Evolutionary conservation across 225 moss, liverwort and hornwort genomes (phyloP), one percentile per base, ranked within the genome.

Genomic region (Antitrichia curtipendula): DNA sequence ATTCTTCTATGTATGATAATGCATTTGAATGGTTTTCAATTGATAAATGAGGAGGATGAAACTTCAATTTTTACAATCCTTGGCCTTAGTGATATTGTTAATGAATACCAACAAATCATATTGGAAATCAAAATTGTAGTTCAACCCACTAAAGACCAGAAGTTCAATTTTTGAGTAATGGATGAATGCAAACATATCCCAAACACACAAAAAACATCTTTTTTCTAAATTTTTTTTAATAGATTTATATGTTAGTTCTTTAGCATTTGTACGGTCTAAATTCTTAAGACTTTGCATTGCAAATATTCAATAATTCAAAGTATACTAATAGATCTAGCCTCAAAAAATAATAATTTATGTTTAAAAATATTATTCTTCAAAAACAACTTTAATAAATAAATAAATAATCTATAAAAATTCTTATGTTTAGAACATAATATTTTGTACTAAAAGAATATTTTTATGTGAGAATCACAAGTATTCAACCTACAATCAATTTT

Each of bases 321-420:
- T 2, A 0, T 17, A 29, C 3, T 7, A 29, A 0, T 47, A 31
- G 3, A 1, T 49, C 1, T 31, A 2, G 4, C 47, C 19, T 49
- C 2, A 2, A 49, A 19, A 73, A 41, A 0, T 7, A 31, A 19
- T 0, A 7, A 47, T 45, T 18, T 7, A 0, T 6, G 2, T 18
- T 19, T 2, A 29, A 45, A 72, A 72, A 45, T n/a, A 10, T 10
- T 3, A 41, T 0, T 10, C 3, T 10, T 72, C 0, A 10, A 10
- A 72, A 16, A 36, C 11, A 10, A n/a, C 6, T 36, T 10, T 2
- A 71, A 43, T 70, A 41, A 70, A 40, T 6, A 19, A n/a, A n/a
- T 66, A 66, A 66, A 38, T 13, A 23, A 4, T 38, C n/a, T 2
- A 2, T 45, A 13, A 50, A 14, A 50, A 50, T 3, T 13, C 3